These are phyloP conservation scores for Mycena capillaripes DNA, from an alignment of 768 basidiomycete genomes.

Conservation along the genomic window DNA sequence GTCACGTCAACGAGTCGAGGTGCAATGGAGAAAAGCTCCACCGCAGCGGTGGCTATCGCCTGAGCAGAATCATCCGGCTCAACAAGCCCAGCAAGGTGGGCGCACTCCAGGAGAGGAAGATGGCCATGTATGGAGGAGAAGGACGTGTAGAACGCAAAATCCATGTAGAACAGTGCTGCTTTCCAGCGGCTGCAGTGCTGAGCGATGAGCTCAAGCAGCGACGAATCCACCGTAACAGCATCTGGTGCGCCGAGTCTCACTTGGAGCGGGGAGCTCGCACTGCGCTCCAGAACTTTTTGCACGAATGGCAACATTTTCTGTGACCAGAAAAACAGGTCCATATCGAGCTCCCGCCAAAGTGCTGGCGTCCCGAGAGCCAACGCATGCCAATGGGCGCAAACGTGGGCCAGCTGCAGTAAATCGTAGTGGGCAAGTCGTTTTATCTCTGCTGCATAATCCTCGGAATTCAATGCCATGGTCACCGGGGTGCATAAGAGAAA, in stretches of 20 bases:
- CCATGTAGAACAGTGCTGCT: conserved; percentile 22
- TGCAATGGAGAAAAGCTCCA: conserved; percentile 15
- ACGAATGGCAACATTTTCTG: conserved; percentile 27
- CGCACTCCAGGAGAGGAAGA: conserved; percentile 24
- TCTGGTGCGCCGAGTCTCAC: conserved; percentile 25
- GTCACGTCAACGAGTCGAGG: conserved; percentile 21
- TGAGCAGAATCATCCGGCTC: background rate
- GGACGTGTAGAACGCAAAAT: background rate
- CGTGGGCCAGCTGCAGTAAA: conserved; percentile 14
- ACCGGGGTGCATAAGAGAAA: conserved; percentile 8
- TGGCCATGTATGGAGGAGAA: conserved; percentile 11
- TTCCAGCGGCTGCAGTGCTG: conserved; percentile 25
- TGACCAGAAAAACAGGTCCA: conserved; percentile 30
- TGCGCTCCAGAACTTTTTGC: conserved; percentile 11
- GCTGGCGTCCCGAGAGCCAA: conserved; percentile 17
- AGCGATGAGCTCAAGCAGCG: conserved; percentile 18
- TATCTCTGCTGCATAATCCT: conserved; percentile 23
- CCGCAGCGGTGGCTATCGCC: conserved; percentile 1
- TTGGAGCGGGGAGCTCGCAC: conserved; percentile 12
- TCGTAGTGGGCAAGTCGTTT: conserved; percentile 16
- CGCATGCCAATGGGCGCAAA: conserved; percentile 22
- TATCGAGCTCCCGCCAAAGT: conserved; percentile 25
- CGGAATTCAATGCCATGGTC: conserved; percentile 7
- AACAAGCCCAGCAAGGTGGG: background rate
- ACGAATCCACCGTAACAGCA: background rate